Evolutionary conservation across 345 rosid species (phyloP), one percentile per base, ranked within the genome.

Genomic region (Eucalyptus dawsonii): DNA sequence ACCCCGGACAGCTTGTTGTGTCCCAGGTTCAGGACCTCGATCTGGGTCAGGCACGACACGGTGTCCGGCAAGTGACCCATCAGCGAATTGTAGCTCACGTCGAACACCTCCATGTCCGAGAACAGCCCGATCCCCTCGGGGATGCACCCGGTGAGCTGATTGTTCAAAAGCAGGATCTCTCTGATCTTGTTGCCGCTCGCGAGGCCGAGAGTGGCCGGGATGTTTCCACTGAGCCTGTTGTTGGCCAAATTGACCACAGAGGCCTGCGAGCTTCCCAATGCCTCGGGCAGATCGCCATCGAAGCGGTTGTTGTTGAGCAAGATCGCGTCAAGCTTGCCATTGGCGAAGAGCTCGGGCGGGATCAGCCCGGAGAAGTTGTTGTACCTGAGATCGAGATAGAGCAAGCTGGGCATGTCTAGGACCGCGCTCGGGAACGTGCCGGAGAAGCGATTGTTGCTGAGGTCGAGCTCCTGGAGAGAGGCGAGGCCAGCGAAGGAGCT

Each of bases 211-310:
- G 94, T 94, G 34, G 92, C 89, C 15, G 99, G 98, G 24, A 97
- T 94, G 86, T 85, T 92, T 21, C 99, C 99, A 51, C 89, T 91
- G 34, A 97, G 89, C 88, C 89, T 90, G 89, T 97, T 97, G 47
- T 97, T 95, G 2, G 99, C 98, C 87, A 97, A 91, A 90, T 97
- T 97, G 40, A 97, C 95, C 67, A 97, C 99, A 5, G 99, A 96
- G 89, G 99, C 98, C 27, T 95, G 98, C 10, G 99, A 97, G 87
- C 91, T 95, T 1, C 98, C 98, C 72, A 97, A 91, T 65, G 92
- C 94, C 65, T 93, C 87, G 0, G 99, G 99, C 87, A 97, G 91
- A 86, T 95, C 93, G 7, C 98, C 97, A 25, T 76, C 91, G 90
- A 97, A 97, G 49, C 93, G 92, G 90, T 97, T 96, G 86, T 97